These are phyloP conservation scores for Aquilaria agallochum DNA, from an alignment of 441 rosid genomes.

Conservation along the genomic window DNA sequence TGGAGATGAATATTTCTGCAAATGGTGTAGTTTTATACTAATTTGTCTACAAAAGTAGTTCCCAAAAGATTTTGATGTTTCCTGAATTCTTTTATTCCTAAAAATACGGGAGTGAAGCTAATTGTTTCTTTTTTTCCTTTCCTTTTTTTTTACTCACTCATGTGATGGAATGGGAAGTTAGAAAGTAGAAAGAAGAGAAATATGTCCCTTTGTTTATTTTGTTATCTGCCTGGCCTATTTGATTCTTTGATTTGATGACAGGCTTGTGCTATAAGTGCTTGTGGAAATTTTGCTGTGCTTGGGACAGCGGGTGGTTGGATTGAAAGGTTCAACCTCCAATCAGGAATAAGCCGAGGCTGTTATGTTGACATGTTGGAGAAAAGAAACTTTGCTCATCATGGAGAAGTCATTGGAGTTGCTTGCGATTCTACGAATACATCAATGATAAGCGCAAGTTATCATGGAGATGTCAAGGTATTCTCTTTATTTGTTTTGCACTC, in stretches of 20 bases:
- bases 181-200: no score
- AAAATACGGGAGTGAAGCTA: no score
- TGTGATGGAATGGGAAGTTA: no score
- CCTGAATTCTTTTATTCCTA: no score
- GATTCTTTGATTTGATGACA: conserved; percentile 22
- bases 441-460: conserved; percentile 93
- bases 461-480: conserved; percentile 79
- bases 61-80: no score
- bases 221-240: no score
- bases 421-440: conserved; percentile 92
- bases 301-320: conserved; percentile 98
- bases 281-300: conserved; percentile 93
- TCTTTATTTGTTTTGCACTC: neutral
- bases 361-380: conserved; percentile 61
- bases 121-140: no score
- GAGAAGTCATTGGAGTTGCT: conserved; percentile 91
- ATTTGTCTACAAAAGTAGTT: no score
- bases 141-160: no score
- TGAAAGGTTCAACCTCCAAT: conserved; percentile 95
- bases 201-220: no score
- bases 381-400: conserved; percentile 58
- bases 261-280: conserved; percentile 95
- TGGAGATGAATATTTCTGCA: no score
- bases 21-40: no score
- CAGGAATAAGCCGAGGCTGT: conserved; percentile 91